Base-by-base conservation (phyloP, 169 alveolate genomes). In the Plasmodium ovale region DNA sequence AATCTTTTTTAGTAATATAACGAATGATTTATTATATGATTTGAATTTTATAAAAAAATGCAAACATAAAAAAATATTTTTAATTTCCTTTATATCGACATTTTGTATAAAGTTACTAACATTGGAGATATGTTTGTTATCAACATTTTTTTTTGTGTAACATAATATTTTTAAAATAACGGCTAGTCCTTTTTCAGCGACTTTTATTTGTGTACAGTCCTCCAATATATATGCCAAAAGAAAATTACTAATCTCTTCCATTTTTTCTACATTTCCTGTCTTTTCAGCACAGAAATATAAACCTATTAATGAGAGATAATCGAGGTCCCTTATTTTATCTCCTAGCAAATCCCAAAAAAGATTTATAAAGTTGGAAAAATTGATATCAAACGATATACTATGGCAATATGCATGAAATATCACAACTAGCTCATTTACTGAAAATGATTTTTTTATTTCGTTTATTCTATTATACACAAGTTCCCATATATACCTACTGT, bases 271-370 rank as follows among this genome's bases (percentile, higher is more conserved):
- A 68, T 84, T 60, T 67, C 68, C 42, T 51, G 87, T 84, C 68
- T 68, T 84, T 58, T 84, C 91, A 7, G 91, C 91, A 84, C 91
- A 84, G 9, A 27, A 19, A 71, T 84, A 84, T 53, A 84, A 16
- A 69, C 72, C 82, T 39, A 84, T 16, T 35, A 67, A 58, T 16
- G 91, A 67, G 53, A 69, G 54, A 67, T 67, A 53, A 19, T 65
- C 62, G 0, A 84, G 47, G 23, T 31, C 27, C n/a, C 29, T 29
- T 56, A 84, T 1, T 70, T 84, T 84, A 31, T 68, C 39, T 39
- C 68, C 72, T 42, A 84, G 23, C 59, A 84, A 27, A 19, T 49
- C 73, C 91, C 91, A 84, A 60, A 84, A 68, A 35, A 84, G 19
- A 14, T 67, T 84, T 37, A 84, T 58, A 31, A 67, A 67, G 27